Conservation (phyloP, 345 rosid species). For the Iberis pinnata region DNA sequence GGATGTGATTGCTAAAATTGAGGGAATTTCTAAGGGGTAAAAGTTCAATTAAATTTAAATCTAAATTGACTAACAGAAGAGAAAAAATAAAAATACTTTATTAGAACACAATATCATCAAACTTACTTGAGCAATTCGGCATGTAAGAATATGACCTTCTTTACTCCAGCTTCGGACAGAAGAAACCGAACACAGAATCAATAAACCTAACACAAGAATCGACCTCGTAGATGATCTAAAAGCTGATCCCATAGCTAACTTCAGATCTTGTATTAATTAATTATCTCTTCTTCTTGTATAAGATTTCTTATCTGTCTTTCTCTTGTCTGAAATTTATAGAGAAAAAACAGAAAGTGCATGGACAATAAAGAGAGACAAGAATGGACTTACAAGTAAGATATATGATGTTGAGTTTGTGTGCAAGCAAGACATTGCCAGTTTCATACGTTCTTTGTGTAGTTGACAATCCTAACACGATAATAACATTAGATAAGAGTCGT, state of each 20-base stretch:
- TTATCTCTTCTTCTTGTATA: conserved; percentile 24
- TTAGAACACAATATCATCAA: background rate
- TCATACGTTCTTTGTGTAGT: conserved; percentile 25
- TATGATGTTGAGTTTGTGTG: conserved; percentile 43
- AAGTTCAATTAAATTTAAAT: too few species aligned
- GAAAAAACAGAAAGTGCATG: background rate
- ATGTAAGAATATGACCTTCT: conserved; percentile 85
- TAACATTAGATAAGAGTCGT: conserved; percentile 6
- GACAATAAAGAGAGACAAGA: conserved; percentile 10
- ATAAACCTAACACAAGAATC: conserved; percentile 25
- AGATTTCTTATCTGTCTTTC: background rate
- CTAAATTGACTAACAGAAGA: too few species aligned
- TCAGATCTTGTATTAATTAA: conserved; percentile 4
- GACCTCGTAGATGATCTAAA: conserved; percentile 22
- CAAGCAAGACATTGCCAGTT: conserved; percentile 41
- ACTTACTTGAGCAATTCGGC: conserved; percentile 80
- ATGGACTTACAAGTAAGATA: conserved; percentile 22
- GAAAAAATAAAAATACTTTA: background rate
- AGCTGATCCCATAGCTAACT: conserved; percentile 14
- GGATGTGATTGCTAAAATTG: too few species aligned
- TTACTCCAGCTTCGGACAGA: conserved; percentile 70
- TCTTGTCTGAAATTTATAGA: conserved; percentile 4
- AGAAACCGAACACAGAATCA: conserved; percentile 35
- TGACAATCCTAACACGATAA: conserved; percentile 16
- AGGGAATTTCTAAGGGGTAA: too few species aligned